Evolutionary conservation across 2,329 filamentous ascomycete genomes (phyloP).

Genomic region (Ceratocystis albifundus): DNA sequence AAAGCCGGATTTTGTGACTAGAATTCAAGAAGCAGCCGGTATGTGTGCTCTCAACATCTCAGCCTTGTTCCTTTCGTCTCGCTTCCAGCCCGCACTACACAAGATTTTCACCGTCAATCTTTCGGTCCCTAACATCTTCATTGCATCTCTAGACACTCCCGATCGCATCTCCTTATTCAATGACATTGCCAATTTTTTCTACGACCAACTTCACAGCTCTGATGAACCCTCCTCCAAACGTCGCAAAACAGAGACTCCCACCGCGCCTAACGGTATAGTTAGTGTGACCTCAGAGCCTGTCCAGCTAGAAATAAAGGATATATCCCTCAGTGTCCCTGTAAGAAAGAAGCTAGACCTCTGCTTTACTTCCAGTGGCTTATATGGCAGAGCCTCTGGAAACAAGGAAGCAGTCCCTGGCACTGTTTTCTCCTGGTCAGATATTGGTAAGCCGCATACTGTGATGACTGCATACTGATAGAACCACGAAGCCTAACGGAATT

Average conservation of each 20-base stretch:
- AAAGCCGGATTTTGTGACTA: constrained; percentile 44
- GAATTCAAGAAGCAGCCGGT: constrained; percentile 45
- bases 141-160: constrained; percentile 37
- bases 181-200: constrained; percentile 41
- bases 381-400: constrained; percentile 43
- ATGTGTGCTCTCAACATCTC: constrained; percentile 25
- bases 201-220: constrained; percentile 34
- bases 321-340: constrained; percentile 55
- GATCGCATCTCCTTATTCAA: constrained; percentile 44
- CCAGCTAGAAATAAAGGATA: constrained; percentile 51
- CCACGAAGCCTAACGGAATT: constrained; percentile 18
- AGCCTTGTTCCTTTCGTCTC: not conserved
- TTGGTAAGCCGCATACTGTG: constrained; percentile 37
- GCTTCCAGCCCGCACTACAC: not conserved
- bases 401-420: constrained; percentile 42
- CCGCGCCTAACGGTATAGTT: constrained; percentile 28
- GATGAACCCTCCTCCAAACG: constrained; percentile 42
- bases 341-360: constrained; percentile 57
- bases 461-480: not conserved
- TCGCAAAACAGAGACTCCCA: constrained; percentile 38
- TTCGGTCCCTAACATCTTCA: not conserved
- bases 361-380: constrained; percentile 48
- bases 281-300: constrained; percentile 35
- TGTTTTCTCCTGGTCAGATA: constrained; percentile 49
- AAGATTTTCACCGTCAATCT: not conserved